A percentile compares a stretch with the other conserved stretches of the same genome.
These are phyloP conservation scores for Talaromyces sp. DNA, from an alignment of 2,329 filamentous ascomycete species.

Conservation along the genomic window DNA sequence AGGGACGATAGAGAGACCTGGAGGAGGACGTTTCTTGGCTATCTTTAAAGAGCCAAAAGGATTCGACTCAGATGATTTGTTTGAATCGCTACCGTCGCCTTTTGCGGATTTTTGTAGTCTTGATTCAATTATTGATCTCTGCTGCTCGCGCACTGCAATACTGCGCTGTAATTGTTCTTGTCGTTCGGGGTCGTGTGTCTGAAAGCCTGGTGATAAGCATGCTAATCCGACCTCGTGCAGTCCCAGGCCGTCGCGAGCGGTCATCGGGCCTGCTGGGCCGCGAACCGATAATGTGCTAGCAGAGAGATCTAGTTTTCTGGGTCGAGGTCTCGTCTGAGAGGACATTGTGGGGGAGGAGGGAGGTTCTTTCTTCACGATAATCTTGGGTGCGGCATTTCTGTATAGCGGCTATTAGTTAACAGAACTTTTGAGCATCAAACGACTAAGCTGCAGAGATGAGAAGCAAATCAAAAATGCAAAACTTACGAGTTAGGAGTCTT, in stretches of 20 bases:
- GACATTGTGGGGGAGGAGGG: constrained; percentile 73
- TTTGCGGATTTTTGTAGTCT: constrained; percentile 85
- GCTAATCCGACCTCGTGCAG: constrained; percentile 93
- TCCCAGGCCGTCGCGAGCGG: constrained; percentile 68
- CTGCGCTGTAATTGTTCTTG: constrained; percentile 93
- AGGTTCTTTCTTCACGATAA: constrained; percentile 95
- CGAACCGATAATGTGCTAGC: constrained; percentile 59
- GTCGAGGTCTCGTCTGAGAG: constrained; percentile 58
- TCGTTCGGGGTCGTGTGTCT: constrained; percentile 95
- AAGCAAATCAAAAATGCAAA: not conserved
- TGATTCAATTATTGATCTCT: constrained; percentile 90
- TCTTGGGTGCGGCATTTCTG: constrained; percentile 63
- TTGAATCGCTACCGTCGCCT: constrained; percentile 63
- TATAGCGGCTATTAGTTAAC: constrained; percentile 33
- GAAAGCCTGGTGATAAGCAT: constrained; percentile 91
- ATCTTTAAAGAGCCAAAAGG: constrained; percentile 38
- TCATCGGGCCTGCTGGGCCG: constrained; percentile 67
- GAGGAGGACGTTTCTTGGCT: constrained; percentile 63
- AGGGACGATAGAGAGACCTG: constrained; percentile 90
- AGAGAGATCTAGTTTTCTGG: constrained; percentile 48
- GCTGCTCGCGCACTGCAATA: constrained; percentile 88
- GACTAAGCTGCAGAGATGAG: not conserved
- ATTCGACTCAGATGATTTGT: constrained; percentile 54
- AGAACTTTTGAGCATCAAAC: not conserved
- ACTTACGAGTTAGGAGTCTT: constrained; percentile 51